Percentiles rank a stretch among this genome's conserved stretches.
Conservation (phyloP, 2,329 filamentous ascomycete genomes). For the Huntiella omanensis region DNA sequence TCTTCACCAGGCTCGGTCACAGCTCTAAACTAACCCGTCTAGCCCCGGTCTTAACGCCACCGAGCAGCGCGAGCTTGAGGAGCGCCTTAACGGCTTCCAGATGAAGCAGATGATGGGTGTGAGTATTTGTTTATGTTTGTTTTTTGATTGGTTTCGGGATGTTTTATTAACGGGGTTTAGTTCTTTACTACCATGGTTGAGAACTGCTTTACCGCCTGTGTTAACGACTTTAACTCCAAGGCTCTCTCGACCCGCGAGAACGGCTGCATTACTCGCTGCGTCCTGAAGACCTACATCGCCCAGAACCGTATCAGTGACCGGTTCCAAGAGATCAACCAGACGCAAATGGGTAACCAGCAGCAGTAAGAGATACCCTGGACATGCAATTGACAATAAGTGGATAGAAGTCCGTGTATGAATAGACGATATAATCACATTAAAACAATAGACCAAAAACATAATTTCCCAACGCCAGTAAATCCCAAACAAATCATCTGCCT, state of each 20-base stretch:
- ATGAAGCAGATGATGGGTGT: slow-evolving; percentile 98
- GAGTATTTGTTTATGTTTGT: slow-evolving; percentile 21
- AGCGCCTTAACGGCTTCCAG: slow-evolving; percentile 92
- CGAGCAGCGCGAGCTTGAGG: slow-evolving; percentile 84
- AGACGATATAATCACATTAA: neutral
- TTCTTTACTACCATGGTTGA: slow-evolving; percentile 52
- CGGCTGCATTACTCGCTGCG: slow-evolving; percentile 82
- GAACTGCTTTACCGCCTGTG: slow-evolving; percentile 89
- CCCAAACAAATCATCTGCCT: neutral
- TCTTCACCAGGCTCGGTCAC: too few species aligned
- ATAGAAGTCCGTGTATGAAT: neutral
- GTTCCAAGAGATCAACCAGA: slow-evolving; percentile 54
- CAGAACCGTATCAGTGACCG: slow-evolving; percentile 79
- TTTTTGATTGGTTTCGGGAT: too few species aligned
- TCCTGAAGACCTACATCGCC: slow-evolving; percentile 88
- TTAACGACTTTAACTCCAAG: slow-evolving; percentile 98
- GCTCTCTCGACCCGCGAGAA: slow-evolving; percentile 74
- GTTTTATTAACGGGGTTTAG: slow-evolving; percentile 17
- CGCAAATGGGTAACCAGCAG: slow-evolving; percentile 30
- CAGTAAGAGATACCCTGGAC: slow-evolving; percentile 15
- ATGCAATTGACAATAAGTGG: neutral
- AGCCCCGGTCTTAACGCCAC: slow-evolving; percentile 18
- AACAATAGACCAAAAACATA: neutral
- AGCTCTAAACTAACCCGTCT: neutral
- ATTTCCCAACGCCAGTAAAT: slow-evolving; percentile 2